These are phyloP conservation scores for Elsinoe ampelina DNA, from an alignment of 2,329 filamentous ascomycete species.

Conservation along the genomic window DNA sequence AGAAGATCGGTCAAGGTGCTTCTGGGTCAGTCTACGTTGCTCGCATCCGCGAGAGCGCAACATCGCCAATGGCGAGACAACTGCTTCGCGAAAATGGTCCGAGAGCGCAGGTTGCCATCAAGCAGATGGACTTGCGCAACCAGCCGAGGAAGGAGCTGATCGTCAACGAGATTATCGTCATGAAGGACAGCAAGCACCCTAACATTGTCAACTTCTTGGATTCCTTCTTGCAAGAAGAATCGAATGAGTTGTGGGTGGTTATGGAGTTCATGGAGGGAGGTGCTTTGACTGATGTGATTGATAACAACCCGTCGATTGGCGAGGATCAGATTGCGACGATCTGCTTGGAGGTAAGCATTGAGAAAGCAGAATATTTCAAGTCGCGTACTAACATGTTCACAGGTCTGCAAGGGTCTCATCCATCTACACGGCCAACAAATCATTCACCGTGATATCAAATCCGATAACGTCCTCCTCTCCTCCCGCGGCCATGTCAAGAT, in stretches of 20 bases:
- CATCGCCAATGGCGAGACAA: constrained; percentile 69
- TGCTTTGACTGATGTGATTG: constrained; percentile 94
- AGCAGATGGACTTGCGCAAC: constrained; percentile 98
- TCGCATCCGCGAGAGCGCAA: constrained; percentile 79
- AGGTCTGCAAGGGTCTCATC: constrained; percentile 93
- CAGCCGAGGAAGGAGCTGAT: constrained; percentile 97
- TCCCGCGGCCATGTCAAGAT: constrained; percentile 86
- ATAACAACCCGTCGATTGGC: constrained; percentile 88
- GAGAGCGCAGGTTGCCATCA: constrained; percentile 89
- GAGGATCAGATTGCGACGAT: constrained; percentile 98
- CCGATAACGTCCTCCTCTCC: constrained; percentile 92
- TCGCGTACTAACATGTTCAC: constrained; percentile 24
- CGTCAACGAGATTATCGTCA: constrained; percentile 98
- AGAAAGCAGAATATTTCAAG: too few relatives aligned
- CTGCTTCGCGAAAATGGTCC: constrained; percentile 70
- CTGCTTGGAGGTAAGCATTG: constrained; percentile 93
- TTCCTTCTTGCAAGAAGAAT: constrained; percentile 90
- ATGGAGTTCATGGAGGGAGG: constrained; percentile 99
- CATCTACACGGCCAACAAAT: constrained; percentile 94
- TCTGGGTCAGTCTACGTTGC: constrained; percentile 97
- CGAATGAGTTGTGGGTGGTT: constrained; percentile 94
- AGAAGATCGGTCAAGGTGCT: constrained; percentile 98
- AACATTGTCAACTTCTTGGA: constrained; percentile 99
- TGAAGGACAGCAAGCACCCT: constrained; percentile 96
- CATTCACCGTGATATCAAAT: constrained; percentile 98